Percentiles rank a stretch among this genome's conserved stretches.
Evolutionary conservation across 805 yeast species (phyloP).

Genomic region (Wickerhamiella domercqiae): DNA sequence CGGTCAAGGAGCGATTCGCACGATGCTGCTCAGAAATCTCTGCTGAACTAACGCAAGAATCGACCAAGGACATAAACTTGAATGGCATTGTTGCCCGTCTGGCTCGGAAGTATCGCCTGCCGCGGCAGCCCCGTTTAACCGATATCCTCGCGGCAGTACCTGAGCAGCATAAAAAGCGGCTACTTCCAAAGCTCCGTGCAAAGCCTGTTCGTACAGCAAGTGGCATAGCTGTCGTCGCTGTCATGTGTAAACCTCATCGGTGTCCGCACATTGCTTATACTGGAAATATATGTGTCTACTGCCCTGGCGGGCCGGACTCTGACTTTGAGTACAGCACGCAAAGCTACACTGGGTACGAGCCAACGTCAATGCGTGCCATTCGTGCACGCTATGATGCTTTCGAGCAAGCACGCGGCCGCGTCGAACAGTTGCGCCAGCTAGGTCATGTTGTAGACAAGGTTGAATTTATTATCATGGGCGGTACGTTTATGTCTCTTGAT

Average conservation of each 20-base stretch:
- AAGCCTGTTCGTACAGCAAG: slow-evolving; percentile 97
- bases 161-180: slow-evolving; percentile 81
- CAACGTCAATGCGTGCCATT: slow-evolving; percentile 98
- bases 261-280: slow-evolving; percentile 99
- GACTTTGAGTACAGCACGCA: slow-evolving; percentile 97
- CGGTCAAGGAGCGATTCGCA: slow-evolving; percentile 84
- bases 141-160: slow-evolving; percentile 93
- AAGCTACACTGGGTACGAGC: slow-evolving; percentile 96
- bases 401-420: slow-evolving; percentile 95
- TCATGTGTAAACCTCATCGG: slow-evolving; percentile 97
- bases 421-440: slow-evolving; percentile 84
- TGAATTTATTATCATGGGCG: slow-evolving; percentile 97
- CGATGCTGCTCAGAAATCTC: slow-evolving; percentile 90
- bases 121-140: slow-evolving; percentile 84
- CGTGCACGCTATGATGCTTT: slow-evolving; percentile 96
- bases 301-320: slow-evolving; percentile 98
- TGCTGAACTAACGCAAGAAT: slow-evolving; percentile 53
- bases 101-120: slow-evolving; percentile 81
- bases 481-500: slow-evolving; percentile 93
- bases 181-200: slow-evolving; percentile 90
- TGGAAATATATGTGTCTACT: slow-evolving; percentile 92
- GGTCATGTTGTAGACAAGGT: slow-evolving; percentile 97
- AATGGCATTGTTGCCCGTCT: slow-evolving; percentile 76
- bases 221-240: slow-evolving; percentile 98
- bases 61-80: slow-evolving; percentile 55